Conservation (phyloP, 192 early-diverging fungal species). For the Podila epigama region DNA sequence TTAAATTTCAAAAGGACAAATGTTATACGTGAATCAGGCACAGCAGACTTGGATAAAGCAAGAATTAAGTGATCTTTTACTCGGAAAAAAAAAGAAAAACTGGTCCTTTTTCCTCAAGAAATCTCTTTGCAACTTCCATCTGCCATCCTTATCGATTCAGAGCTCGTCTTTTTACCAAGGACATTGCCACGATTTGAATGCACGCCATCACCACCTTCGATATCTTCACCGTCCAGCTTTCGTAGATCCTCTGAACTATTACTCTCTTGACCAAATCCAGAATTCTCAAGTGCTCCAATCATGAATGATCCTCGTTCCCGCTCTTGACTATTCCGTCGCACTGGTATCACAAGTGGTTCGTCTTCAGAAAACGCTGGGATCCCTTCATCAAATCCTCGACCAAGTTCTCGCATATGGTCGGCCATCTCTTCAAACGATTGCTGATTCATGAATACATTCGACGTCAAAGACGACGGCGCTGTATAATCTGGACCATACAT, state of each 20-base stretch:
- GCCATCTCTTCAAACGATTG: neutral
- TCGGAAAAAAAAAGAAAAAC: neutral
- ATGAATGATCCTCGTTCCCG: neutral
- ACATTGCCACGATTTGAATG: neutral
- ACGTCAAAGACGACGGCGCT: neutral
- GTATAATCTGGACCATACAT: too few species aligned
- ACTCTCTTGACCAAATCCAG: neutral
- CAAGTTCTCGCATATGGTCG: conserved; percentile 9
- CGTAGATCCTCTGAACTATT: neutral
- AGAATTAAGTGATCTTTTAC: too few species aligned
- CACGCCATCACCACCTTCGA: neutral
- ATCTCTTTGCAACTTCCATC: conserved; percentile 31
- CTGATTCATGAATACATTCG: neutral
- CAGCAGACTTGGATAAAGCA: too few species aligned
- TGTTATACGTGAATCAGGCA: too few species aligned
- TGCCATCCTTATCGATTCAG: conserved; percentile 21
- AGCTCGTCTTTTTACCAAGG: neutral
- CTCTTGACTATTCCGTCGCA: neutral
- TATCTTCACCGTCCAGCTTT: neutral
- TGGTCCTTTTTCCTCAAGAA: neutral
- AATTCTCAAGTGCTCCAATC: neutral
- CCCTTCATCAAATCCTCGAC: conserved; percentile 38
- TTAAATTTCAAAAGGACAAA: too few species aligned
- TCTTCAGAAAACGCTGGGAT: conserved; percentile 31
- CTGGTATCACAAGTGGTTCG: neutral